Evolutionary conservation across 345 rosid genomes (phyloP), one percentile per base, ranked within the genome.

Genomic region (Populus tremula): DNA sequence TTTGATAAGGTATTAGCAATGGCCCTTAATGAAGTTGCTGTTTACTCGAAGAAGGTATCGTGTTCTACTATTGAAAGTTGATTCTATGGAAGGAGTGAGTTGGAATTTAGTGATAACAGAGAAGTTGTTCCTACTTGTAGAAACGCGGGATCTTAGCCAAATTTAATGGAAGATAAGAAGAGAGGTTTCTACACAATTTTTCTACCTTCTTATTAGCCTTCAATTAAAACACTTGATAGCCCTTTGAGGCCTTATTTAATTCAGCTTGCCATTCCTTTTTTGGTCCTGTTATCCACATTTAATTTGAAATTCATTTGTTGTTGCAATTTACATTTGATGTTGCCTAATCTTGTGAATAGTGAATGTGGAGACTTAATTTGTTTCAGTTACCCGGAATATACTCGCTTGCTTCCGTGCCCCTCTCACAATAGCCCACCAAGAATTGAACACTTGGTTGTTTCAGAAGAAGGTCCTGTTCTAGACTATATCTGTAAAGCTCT

Each of bases 361-460:
- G 35, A 50, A 69, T 35, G 56, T 20, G 54, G 39, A 67, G n/a
- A 3, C 5, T 69, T 72, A 10, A 8, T 79, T 72, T 70, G 38
- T 76, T 82, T 68, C 87, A 95, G 96, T 45, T 83, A 80, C 79
- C 90, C 84, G 13, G 92, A 89, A 56, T 95, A 93, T 82, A 79
- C 76, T 50, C 88, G 98, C 29, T 81, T 95, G 79, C 81, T 90
- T 80, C 99, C 99, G 38, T 95, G 97, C 64, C 99, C 94, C 43
- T 45, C 84, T 1, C 49, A 87, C 41, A 86, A 79, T 80, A 41
- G 78, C 56, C 91, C 92, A 1, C 99, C 92, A 50, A 90, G 99
- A 79, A 74, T 95, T 12, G 99, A 95, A 72, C 98, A 95, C 78
- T 81, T 93, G 79, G 92, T 95, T 84, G 97, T 91, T 33, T 80